A percentile compares a stretch with the other conserved stretches of the same genome.
These are phyloP conservation scores for Tetrahymena thermophila DNA, from an alignment of 73 alveolate species.

Conservation along the genomic window DNA sequence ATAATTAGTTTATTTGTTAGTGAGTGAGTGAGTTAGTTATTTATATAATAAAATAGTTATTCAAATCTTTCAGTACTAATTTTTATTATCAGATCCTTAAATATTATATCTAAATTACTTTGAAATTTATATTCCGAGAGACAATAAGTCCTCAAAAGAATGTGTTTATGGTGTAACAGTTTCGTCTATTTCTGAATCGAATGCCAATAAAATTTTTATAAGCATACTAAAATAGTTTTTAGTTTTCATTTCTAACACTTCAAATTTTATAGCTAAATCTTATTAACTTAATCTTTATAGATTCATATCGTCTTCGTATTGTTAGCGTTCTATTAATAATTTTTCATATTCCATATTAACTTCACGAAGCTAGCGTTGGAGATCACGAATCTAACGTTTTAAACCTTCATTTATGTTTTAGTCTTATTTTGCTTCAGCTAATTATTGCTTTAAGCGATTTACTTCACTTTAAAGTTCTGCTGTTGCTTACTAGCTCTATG, in stretches of 20 bases:
- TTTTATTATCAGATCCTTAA: neutral
- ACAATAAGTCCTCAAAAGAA: neutral
- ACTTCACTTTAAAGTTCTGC: neutral
- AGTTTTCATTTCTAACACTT: neutral
- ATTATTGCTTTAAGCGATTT: neutral
- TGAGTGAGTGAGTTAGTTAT: neutral
- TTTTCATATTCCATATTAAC: neutral
- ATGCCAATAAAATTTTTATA: neutral
- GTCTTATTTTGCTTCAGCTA: neutral
- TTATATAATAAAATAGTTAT: neutral
- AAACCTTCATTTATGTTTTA: neutral
- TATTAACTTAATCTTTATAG: neutral
- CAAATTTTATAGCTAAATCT: neutral
- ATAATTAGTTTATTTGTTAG: too few relatives aligned
- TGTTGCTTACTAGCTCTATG: neutral
- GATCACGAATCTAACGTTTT: neutral
- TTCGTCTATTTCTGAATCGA: neutral
- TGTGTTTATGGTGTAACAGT: neutral
- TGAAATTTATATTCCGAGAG: neutral
- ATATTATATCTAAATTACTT: neutral
- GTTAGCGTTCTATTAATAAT: neutral
- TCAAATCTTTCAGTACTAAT: neutral
- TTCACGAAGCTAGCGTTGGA: neutral
- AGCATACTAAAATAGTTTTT: neutral
- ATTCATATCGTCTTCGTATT: neutral